Conservation (phyloP, 306 rosid genomes). For the Quercus wislizeni region DNA sequence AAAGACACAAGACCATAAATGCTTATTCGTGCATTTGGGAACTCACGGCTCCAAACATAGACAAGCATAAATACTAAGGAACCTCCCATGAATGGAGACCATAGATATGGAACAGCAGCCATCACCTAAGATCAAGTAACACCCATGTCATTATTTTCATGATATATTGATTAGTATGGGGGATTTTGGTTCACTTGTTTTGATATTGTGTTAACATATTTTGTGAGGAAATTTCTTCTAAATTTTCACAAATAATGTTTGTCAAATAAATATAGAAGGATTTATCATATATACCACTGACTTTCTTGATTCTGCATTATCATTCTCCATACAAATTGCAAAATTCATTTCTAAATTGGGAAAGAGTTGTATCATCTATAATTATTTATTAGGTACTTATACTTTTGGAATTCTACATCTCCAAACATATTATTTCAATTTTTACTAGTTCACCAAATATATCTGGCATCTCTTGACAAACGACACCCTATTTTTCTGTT, state of each 20-base stretch:
- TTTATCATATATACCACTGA: neutral
- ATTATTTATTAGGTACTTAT: no score
- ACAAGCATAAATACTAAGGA: constrained; percentile 68
- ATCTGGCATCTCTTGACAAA: no score
- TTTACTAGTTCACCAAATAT: no score
- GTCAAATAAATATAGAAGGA: neutral
- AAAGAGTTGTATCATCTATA: no score
- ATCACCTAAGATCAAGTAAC: constrained; percentile 42
- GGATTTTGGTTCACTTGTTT: neutral
- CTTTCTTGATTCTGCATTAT: no score
- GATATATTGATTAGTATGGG: neutral
- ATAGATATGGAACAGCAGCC: constrained; percentile 38
- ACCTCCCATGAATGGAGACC: constrained; percentile 47
- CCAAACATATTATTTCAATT: no score
- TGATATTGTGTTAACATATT: neutral
- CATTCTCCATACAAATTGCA: no score
- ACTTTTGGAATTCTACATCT: no score
- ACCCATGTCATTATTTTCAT: neutral
- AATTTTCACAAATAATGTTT: neutral
- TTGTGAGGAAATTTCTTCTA: neutral
- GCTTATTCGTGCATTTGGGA: constrained; percentile 57
- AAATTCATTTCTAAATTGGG: no score
- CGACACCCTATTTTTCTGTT: neutral
- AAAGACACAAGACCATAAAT: constrained; percentile 63
- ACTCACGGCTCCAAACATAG: constrained; percentile 79